Percentiles rank a stretch among this genome's conserved stretches.
These are phyloP conservation scores for Cystoisospora suis DNA, from an alignment of 169 alveolate species.

Conservation along the genomic window DNA sequence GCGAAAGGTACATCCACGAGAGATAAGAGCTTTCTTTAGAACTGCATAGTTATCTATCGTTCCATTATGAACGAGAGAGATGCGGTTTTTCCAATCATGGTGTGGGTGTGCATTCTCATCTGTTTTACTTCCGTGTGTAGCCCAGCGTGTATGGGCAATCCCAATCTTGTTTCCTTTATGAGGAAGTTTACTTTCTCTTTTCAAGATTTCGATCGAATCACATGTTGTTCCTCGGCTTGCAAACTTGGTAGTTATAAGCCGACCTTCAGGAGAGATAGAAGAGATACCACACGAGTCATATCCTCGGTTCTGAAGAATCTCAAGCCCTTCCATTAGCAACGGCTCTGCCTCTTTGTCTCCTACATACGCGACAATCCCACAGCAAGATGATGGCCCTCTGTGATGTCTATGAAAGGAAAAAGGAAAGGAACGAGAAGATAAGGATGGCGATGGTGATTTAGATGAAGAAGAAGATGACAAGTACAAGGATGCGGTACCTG, in stretches of 20 bases:
- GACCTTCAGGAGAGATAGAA: slow-evolving; percentile 75
- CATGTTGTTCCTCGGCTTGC: slow-evolving; percentile 69
- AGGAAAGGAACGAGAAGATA: not conserved
- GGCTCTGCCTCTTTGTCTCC: slow-evolving; percentile 79
- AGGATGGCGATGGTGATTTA: not conserved
- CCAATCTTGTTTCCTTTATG: slow-evolving; percentile 81
- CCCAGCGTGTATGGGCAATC: slow-evolving; percentile 99
- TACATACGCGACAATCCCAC: slow-evolving; percentile 87
- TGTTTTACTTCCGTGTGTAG: slow-evolving; percentile 97
- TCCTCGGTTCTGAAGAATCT: slow-evolving; percentile 87
- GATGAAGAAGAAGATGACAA: not conserved
- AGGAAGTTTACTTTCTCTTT: slow-evolving; percentile 20
- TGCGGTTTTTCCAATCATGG: slow-evolving; percentile 86
- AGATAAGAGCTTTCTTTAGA: slow-evolving; percentile 74
- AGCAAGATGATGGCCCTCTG: slow-evolving; percentile 63
- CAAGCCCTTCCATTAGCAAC: slow-evolving; percentile 79
- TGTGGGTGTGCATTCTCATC: slow-evolving; percentile 98
- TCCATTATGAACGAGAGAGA: slow-evolving; percentile 96
- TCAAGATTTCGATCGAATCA: slow-evolving; percentile 58
- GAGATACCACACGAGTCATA: slow-evolving; percentile 93
- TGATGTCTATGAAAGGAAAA: not conserved
- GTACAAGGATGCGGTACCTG: not conserved
- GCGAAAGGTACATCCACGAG: slow-evolving; percentile 77
- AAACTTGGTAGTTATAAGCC: slow-evolving; percentile 80
- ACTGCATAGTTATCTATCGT: slow-evolving; percentile 88